These are phyloP conservation scores for Paecilomyces dactylethromorphus DNA, from an alignment of 2,329 filamentous ascomycete genomes.

Conservation along the genomic window DNA sequence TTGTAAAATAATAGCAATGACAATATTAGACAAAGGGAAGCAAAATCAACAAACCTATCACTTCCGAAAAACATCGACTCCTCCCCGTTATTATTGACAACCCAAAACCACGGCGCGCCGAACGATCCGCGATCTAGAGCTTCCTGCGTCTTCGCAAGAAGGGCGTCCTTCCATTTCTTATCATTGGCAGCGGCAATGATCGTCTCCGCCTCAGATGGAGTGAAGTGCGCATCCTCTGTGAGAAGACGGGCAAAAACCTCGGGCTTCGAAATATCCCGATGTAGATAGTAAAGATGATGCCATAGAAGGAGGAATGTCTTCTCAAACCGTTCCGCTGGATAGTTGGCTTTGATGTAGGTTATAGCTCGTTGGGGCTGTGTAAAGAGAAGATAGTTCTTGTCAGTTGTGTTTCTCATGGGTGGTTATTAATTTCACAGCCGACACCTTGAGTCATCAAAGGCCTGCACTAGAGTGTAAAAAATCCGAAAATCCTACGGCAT, in stretches of 20 bases:
- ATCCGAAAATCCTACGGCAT: too few species aligned
- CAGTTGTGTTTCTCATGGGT: not conserved
- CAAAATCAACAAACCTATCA: slow-evolving; percentile 48
- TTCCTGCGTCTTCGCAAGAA: slow-evolving; percentile 54
- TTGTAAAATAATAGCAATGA: not conserved
- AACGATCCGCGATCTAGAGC: slow-evolving; percentile 63
- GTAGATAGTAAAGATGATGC: slow-evolving; percentile 55
- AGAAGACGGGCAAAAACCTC: slow-evolving; percentile 45
- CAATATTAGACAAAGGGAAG: not conserved
- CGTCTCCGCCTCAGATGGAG: slow-evolving; percentile 43
- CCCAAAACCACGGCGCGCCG: slow-evolving; percentile 71
- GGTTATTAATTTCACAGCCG: not conserved
- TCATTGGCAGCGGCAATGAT: slow-evolving; percentile 50
- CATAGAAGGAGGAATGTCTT: slow-evolving; percentile 51
- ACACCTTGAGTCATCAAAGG: not conserved
- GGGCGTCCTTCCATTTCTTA: slow-evolving; percentile 45
- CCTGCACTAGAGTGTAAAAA: too few species aligned
- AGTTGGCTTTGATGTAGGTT: slow-evolving; percentile 57
- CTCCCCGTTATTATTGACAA: slow-evolving; percentile 50
- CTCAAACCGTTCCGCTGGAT: slow-evolving; percentile 46
- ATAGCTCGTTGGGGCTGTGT: slow-evolving; percentile 59
- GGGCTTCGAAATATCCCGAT: slow-evolving; percentile 54
- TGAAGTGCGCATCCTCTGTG: slow-evolving; percentile 35
- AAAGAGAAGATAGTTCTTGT: slow-evolving; percentile 18
- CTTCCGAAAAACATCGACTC: slow-evolving; percentile 71